A percentile compares a stretch with the other conserved stretches of the same genome.
Evolutionary conservation across 1,139 yeast species (phyloP).

Genomic region (Suhomyces yuchorum): DNA sequence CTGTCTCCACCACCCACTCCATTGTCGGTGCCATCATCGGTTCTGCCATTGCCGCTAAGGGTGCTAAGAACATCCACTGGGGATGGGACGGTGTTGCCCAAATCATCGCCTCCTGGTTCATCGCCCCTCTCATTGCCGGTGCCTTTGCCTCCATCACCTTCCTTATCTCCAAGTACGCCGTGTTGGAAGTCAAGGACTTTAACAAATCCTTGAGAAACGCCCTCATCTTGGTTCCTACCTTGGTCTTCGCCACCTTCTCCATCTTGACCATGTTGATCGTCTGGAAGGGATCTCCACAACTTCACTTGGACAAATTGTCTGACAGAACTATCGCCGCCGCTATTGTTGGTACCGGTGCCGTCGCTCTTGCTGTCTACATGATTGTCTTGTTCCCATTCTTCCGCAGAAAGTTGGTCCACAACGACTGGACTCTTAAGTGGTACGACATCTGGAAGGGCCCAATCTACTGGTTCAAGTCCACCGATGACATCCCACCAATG

Average conservation of each 20-base stretch:
- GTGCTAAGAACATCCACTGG: constrained; percentile 62
- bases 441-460: constrained; percentile 64
- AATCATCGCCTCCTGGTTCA: constrained; percentile 79
- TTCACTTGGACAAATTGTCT: constrained; percentile 55
- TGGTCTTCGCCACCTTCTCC: constrained; percentile 62
- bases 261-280: constrained; percentile 62
- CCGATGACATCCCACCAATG: constrained; percentile 64
- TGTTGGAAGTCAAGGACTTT: constrained; percentile 58
- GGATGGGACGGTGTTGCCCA: constrained; percentile 77
- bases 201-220: constrained; percentile 53
- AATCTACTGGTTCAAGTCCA: constrained; percentile 52
- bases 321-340: constrained; percentile 55
- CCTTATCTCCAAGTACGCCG: constrained; percentile 58
- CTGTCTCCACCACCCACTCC: constrained; percentile 79
- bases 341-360: constrained; percentile 64
- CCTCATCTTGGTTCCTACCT: constrained; percentile 57
- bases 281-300: constrained; percentile 76
- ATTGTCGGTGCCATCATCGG: constrained; percentile 80
- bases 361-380: constrained; percentile 53
- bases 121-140: constrained; percentile 78
- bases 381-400: constrained; percentile 63
- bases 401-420: constrained; percentile 58
- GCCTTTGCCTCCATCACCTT: constrained; percentile 59
- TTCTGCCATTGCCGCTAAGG: constrained; percentile 71
- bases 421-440: constrained; percentile 70